Base-by-base conservation (phyloP, 2,329 filamentous ascomycete genomes). In the Trichoderma gracile region DNA sequence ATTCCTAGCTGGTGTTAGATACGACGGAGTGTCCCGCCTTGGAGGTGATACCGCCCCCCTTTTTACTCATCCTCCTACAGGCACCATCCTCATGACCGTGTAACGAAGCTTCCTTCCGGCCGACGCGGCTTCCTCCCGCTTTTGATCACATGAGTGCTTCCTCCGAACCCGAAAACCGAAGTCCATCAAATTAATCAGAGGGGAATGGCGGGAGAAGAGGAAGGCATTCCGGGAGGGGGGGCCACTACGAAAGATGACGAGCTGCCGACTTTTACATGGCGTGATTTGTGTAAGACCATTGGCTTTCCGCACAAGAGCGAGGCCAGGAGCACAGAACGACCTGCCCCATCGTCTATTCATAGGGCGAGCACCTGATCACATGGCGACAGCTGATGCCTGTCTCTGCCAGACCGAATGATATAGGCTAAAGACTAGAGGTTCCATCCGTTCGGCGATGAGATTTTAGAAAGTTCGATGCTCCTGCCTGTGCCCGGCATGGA, bases 401-500 rank as follows among this genome's bases (percentile, higher is more conserved):
- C 33, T 38, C n/a, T 38, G 33, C 33, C 15, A 25, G 17, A 30
- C 42, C 23, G 21, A 8, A 25, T 14, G 42, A 58, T 47, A 58
- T 58, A 58, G 55, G 43, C 55, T 58, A 58, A 58, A 58, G 47
- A 30, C 27, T 58, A 27, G 19, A 58, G 30, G 55, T 58, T 58
- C 43, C 55, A 58, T 58, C 46, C n/a, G 27, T 58, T 19, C 30
- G 19, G 33, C 38, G 43, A 58, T 47, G 45, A 40, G 55, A 58
- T 38, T 47, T 58, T 58, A 40, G 15, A 58, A 45, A 21, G 43
- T 25, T 58, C 43, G 43, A 47, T n/a, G 17, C n/a, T 21, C n/a
- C 25, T 38, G 42, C 27, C 12, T 33, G 43, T 19, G 19, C 7
- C 30, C 38, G 4, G 8, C 21, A 46, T 27, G 27, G 9, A 54